Evolutionary conservation across 208 protist species (phyloP), one percentile per base, ranked within the genome.

Genomic region (Willaertia magna): DNA sequence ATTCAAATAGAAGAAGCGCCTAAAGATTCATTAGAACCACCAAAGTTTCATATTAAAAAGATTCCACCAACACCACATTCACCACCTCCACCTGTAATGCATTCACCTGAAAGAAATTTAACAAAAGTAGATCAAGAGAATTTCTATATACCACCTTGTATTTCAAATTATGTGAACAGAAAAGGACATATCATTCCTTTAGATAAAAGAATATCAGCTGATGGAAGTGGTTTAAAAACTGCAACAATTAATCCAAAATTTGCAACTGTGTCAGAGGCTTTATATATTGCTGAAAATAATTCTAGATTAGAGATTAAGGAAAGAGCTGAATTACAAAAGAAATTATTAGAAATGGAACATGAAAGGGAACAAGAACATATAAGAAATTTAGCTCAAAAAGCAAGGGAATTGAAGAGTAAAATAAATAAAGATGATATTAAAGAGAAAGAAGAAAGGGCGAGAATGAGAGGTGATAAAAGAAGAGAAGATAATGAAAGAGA

Each of bases 101-200:
- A 95, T 79, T 93, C 91, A 49, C 92, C 92, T 18, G 85, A 87
- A 16, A 89, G 74, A 34, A 91, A 91, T 22, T 42, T 49, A 4
- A 89, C 55, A 61, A 85, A 78, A 14, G 61, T 93, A 75, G 93
- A 96, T 30, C 85, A 92, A 82, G 55, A 90, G 47, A 92, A 93
- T 43, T 98, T 93, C 94, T 93, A 94, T 14, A 97, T 98, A 34
- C 96, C 95, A 30, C 96, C 96, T 6, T 94, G 90, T 83, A 90
- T 98, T 16, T 98, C 95, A 12, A 97, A 97, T 89, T 98, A 95
- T 95, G 98, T 97, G 87, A 98, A 98, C 85, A 79, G 90, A 30
- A 94, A 96, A 81, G 96, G 96, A 52, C 97, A 96, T 86, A 95
- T 92, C 2, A 95, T 98, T 46, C 90, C 96, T 22, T 87, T 98